phyloP scores from a whole-genome alignment of 1,284 basidiomycete species.

The Microbotryomycetes sp. region DNA sequence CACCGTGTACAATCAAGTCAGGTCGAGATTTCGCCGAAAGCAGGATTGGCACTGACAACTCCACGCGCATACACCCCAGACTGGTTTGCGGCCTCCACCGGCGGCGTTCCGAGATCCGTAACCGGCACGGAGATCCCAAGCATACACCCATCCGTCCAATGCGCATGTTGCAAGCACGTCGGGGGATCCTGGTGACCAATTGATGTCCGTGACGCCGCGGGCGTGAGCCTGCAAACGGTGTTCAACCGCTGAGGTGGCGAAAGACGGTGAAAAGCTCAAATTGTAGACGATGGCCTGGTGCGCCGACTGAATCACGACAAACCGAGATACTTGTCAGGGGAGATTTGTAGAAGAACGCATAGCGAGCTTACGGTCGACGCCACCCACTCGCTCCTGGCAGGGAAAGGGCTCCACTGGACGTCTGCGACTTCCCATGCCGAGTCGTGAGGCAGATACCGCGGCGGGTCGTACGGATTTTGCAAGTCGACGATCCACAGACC shows the following conservation, averaged over 20 bases:
- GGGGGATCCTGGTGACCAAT: slow-evolving; percentile 81
- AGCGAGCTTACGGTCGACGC: slow-evolving; percentile 60
- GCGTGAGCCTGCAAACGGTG: slow-evolving; percentile 77
- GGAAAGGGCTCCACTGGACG: slow-evolving; percentile 89
- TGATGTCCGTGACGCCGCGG: slow-evolving; percentile 89
- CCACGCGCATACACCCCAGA: slow-evolving; percentile 44
- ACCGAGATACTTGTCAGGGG: not conserved
- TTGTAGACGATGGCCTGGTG: slow-evolving; percentile 98
- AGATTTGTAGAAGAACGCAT: not conserved
- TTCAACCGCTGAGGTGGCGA: slow-evolving; percentile 52
- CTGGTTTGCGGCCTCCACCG: slow-evolving; percentile 34
- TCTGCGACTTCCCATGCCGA: slow-evolving; percentile 94
- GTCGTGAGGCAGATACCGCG: slow-evolving; percentile 87
- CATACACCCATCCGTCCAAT: slow-evolving; percentile 56
- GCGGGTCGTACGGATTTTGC: slow-evolving; percentile 74
- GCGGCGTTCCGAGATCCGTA: slow-evolving; percentile 5
- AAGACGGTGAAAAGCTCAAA: slow-evolving; percentile 58
- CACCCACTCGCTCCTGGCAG: slow-evolving; percentile 73
- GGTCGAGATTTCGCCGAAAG: not conserved
- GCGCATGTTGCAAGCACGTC: slow-evolving; percentile 50
- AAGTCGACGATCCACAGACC: slow-evolving; percentile 96
- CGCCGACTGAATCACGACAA: slow-evolving; percentile 50
- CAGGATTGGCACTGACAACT: slow-evolving; percentile 35
- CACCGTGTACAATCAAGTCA: not conserved
- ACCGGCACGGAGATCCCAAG: slow-evolving; percentile 64